Base-by-base conservation (phyloP, 208 protist species). In the Angomonas deanei region DNA sequence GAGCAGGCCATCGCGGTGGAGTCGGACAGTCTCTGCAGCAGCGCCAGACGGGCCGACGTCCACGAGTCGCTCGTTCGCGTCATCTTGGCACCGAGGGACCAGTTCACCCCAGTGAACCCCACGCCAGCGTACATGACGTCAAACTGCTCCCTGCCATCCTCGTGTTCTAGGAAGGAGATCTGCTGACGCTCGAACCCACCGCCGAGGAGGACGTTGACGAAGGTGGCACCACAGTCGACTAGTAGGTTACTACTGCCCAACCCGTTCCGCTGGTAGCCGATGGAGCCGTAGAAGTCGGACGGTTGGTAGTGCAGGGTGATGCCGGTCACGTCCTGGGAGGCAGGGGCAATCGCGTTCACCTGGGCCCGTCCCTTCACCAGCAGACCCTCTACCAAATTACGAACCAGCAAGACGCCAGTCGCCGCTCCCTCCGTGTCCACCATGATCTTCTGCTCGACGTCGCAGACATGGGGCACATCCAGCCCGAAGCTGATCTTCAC, bases 181-280 rank as follows among this genome's bases (percentile, higher is more conserved):
- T 84, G 78, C 70, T 87, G 84, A 24, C 85, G 74, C 77, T 92
- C 85, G 67, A 91, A 89, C 15, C 88, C 88, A 1, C 80, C 88
- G 24, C 88, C 88, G 19, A 76, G 70, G 21, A 94, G 68, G 31
- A 92, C 61, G 73, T 94, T 92, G 38, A 91, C 82, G 57, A 92
- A 94, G 8, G 77, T 84, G 24, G 80, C 84, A 61, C 88, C 88
- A 34, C 74, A 88, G 69, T 92, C 85, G 11, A 94, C 76, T n/a
- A 88, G 64, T 4, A 91, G 69, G 55, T 92, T 85, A 70, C 83
- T 94, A 63, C 85, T 92, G 19, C 88, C 88, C 33, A 94, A 74
- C 31, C 85, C 84, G 62, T 94, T 94, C 38, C 83, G 80, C 68
- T 92, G 84, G 48, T 88, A 90, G 8, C 74, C 71, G 15, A 82